Evolutionary conservation across 352 stramenopile genomes (phyloP).

Genomic region (Blastocystis sp.): DNA sequence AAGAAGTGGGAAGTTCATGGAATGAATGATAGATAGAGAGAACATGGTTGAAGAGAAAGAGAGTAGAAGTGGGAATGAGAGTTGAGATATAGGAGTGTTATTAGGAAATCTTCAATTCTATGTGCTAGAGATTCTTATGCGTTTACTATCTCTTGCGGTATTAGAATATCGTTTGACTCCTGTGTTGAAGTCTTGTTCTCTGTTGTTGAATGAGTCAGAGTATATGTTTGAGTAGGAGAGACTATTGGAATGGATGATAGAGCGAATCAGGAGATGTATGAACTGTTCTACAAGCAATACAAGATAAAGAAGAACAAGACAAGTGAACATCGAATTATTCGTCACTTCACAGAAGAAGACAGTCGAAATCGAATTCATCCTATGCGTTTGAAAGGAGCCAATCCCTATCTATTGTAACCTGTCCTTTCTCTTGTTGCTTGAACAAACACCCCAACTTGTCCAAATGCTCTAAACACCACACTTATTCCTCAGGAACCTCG

Average conservation of each 20-base stretch:
- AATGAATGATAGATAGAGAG: background rate
- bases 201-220: background rate
- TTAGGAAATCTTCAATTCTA: background rate
- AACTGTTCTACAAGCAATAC: slow-evolving; percentile 24
- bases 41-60: background rate
- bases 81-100: background rate
- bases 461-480: slow-evolving; percentile 50
- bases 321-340: background rate
- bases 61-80: background rate
- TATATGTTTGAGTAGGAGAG: background rate
- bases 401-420: slow-evolving; percentile 15
- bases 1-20: background rate
- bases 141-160: background rate
- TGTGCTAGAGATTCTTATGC: slow-evolving; percentile 11
- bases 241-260: background rate
- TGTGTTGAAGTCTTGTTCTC: background rate
- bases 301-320: slow-evolving; percentile 1
- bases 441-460: slow-evolving; percentile 26
- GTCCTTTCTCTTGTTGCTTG: background rate
- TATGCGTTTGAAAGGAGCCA: background rate
- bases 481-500: slow-evolving; percentile 87
- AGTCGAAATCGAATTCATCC: background rate
- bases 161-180: background rate
- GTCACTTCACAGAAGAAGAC: slow-evolving; percentile 21
- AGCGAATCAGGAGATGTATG: slow-evolving; percentile 5